Conservation (phyloP, 306 rosid species). For the Casuarina cunninghamiana region DNA sequence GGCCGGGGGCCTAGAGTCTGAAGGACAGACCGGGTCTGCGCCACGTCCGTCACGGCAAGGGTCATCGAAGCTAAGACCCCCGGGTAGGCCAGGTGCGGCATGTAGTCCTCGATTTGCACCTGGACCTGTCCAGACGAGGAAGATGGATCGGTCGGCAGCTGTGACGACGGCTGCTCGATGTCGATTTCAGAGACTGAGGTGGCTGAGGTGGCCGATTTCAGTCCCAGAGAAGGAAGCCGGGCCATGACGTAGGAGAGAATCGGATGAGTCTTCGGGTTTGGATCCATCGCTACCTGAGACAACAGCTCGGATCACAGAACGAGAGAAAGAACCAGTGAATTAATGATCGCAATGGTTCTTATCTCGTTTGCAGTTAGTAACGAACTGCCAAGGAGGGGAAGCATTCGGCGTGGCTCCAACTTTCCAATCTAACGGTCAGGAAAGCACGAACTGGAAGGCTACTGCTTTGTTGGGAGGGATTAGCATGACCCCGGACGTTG, state of each 20-base stretch:
- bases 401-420: background rate
- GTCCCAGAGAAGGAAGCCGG: conserved; percentile 54
- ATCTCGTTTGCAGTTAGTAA: background rate
- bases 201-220: conserved; percentile 6
- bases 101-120: conserved; percentile 36
- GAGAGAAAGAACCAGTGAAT: background rate
- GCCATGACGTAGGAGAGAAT: conserved; percentile 83
- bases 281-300: conserved; percentile 54
- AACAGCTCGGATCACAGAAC: background rate
- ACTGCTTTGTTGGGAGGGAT: no score
- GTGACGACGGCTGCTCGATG: conserved; percentile 42
- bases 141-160: conserved; percentile 28
- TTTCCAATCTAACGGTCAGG: background rate
- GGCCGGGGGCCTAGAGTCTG: conserved; percentile 69
- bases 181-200: conserved; percentile 30
- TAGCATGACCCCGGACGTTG: no score
- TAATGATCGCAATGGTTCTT: background rate
- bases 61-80: conserved; percentile 68
- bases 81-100: conserved; percentile 74
- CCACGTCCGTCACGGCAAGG: conserved; percentile 69
- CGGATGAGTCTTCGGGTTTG: conserved; percentile 70
- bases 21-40: conserved; percentile 79
- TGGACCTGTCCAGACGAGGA: conserved; percentile 18
- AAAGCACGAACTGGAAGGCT: no score
- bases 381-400: no score